These are phyloP conservation scores for Hibiscus tridactylites DNA, from an alignment of 345 rosid species.

Conservation along the genomic window DNA sequence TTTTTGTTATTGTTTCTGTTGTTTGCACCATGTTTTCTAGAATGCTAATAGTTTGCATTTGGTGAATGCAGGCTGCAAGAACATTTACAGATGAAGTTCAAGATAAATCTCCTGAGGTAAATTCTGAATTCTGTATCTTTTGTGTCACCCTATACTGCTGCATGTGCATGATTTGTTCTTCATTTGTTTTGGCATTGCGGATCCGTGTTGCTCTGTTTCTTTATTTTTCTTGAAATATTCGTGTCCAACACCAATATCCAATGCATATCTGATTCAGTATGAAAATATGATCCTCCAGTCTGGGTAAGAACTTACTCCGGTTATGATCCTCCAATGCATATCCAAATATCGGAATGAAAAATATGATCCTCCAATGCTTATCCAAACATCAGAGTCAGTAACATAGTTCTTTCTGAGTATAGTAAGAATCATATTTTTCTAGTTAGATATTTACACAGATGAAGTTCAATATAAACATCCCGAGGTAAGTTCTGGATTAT, in stretches of 20 bases:
- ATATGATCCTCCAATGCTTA: no score
- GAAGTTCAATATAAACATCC: slow-evolving; percentile 41
- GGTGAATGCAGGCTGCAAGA: slow-evolving; percentile 36
- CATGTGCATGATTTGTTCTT: background rate
- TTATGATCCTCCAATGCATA: no score
- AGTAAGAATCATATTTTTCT: no score
- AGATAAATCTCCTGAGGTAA: slow-evolving; percentile 56
- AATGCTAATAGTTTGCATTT: slow-evolving; percentile 9
- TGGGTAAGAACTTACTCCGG: background rate
- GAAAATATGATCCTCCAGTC: background rate
- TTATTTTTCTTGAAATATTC: background rate
- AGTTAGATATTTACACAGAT: slow-evolving; percentile 19
- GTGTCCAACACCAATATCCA: background rate
- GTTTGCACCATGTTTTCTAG: background rate
- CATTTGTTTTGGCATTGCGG: background rate
- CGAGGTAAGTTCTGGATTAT: slow-evolving; percentile 36
- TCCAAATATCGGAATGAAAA: no score
- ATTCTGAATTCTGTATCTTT: background rate
- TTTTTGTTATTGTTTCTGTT: background rate
- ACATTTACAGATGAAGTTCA: slow-evolving; percentile 36
- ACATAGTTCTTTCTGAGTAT: no score
- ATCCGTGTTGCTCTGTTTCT: background rate
- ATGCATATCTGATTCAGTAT: background rate
- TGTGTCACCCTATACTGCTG: background rate
- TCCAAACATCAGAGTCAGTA: no score